Base-by-base conservation (phyloP, 768 basidiomycete species). In the Mycena sanguinolenta region DNA sequence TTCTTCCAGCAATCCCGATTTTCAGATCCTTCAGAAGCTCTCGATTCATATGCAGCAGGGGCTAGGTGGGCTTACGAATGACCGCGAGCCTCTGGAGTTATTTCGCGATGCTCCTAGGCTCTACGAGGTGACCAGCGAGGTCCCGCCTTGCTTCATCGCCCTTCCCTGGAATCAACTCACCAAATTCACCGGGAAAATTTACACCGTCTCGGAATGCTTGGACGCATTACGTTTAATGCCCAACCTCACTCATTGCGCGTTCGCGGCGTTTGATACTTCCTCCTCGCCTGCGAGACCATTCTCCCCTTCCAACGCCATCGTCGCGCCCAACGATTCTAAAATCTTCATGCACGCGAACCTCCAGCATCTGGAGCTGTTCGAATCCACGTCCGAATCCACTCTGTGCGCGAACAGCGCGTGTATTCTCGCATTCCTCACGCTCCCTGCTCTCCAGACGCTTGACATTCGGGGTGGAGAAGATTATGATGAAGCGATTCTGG, bases 161-260 rank as follows among this genome's bases (percentile, higher is more conserved):
- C 44, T 61, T 30, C 59, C 59, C 0, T 61, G 59, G 59, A n/a
- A 28, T 17, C 59, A 61, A 9, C 27, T 61, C 27, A 61, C 28
- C 23, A 28, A 50, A 49, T 61, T 61, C 44, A 46, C 28, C 21
- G 59, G 59, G 28, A 44, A 61, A 4, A 13, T n/a, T n/a, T 61
- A 53, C 50, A 63, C 50, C 28, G 5, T 36, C 2, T 49, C 34
- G 5, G 25, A 12, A 27, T 63, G 62, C 19, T 21, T 63, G 36
- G 32, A 63, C 14, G 62, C 62, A 10, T 39, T 63, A 36, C 9
- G 23, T 38, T 36, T 36, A 3, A 63, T 63, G 59, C 28, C 44
- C 10, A 60, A 49, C 17, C 21, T 60, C 27, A 16, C n/a, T 12
- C 19, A 60, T 23, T 49, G 59, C n/a, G 44, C 44, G 19, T 60